Base-by-base conservation (phyloP, 257 asterid species). In the Gentiana macrophylla region DNA sequence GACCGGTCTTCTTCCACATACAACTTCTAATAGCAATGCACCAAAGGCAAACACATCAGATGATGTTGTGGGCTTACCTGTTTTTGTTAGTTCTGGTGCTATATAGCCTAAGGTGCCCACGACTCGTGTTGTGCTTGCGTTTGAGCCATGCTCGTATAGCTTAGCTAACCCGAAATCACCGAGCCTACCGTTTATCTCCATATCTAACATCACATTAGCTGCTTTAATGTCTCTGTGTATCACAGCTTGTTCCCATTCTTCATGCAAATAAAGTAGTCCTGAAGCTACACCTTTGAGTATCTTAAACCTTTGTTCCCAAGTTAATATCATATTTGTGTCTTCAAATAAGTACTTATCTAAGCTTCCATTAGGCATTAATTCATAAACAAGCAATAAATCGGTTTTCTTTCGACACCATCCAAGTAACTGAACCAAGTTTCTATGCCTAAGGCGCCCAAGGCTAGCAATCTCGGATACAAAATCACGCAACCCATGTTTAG, bases 131-230 rank as follows among this genome's bases (percentile, higher is more conserved):
- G 96, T 78, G 67, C 66, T 54, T 7, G 96, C 80, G 33, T 72
- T 70, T 50, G 76, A 43, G 5, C 78, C 86, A 12, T 72, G 96
- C 24, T 86, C 86, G 7, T 79, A 77, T 4, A 81, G 32, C 76
- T 76, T 81, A 2, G 96, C 96, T 1, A 86, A 81, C 36, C 96
- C 96, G 9, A 86, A 86, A 50, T 86, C 96, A 46, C 96, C 94
- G 1, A 86, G 77, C 56, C 78, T 60, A 1, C 83, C 89, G 43
- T 79, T 86, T 59, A 79, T 45, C 37, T 78, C 83, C 1, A 74
- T 58, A 63, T 86, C 96, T 24, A 86, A 70, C 55, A 86, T 37
- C 45, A 86, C 80, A 43, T 86, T 86, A 32, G 73, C 84, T 2
- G 96, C 92, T 64, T 86, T 86, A 47, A 86, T 67, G 55, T 86